Evolutionary conservation across 306 rosid species (phyloP), one percentile per base, ranked within the genome.

Genomic region (Vigna unguiculata): DNA sequence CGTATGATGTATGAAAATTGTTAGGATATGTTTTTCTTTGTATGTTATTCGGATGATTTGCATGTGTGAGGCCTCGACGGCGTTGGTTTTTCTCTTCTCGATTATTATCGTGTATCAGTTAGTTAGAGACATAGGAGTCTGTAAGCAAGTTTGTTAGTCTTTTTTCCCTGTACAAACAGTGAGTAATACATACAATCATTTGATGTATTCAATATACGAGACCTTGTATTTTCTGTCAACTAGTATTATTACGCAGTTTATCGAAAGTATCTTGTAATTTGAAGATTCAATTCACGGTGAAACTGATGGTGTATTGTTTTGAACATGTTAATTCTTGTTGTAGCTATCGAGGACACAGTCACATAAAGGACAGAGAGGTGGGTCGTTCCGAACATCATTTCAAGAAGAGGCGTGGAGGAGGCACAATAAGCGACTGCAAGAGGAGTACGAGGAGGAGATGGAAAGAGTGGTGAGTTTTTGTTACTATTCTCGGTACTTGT

Each of bases 371-470:
- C 79, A 83, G 71, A 83, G 78, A 15, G 88, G 93, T 10, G 68
- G 86, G 71, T 84, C 96, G 41, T 86, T 76, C 71, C 90, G 97
- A 40, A 67, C 97, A 21, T 20, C 89, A 36, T 95, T 85, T 84
- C 97, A 90, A 85, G 98, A 91, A 86, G 99, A 92, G 80, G 98
- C 99, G 15, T 85, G 93, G 96, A 91, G 78, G 82, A 96, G 63
- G 78, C 84, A 91, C 82, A 91, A 88, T 68, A 96, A 94, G 65
- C 82, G 98, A 40, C 43, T 96, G 86, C 97, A 87, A 86, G 98
- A 96, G 86, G 97, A 96, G 90, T 92, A 87, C 17, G 99, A 96
- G 75, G 98, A 96, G 83, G 99, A 96, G 83, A 79, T 92, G 94
- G 99, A 91, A 76, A 91, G 99, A 82, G 99, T 96, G 80, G 99